Percentiles rank a stretch among this genome's conserved stretches.
phyloP scores from a whole-genome alignment of 2,329 filamentous ascomycete genomes.

The Cercospora zeae-maydis region DNA sequence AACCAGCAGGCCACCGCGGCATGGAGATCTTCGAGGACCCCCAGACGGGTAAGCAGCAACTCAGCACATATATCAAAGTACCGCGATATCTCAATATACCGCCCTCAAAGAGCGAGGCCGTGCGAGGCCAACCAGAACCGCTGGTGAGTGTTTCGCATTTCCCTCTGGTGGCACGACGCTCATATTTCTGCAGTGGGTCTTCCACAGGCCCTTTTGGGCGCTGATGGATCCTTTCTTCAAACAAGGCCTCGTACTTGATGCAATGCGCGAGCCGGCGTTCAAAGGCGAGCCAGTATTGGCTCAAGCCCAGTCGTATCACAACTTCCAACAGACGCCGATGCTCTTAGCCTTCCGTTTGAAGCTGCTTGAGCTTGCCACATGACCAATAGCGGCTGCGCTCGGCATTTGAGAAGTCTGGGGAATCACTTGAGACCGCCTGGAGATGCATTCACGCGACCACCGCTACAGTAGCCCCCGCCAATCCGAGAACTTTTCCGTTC shows the following conservation, averaged over 20 bases:
- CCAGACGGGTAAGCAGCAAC: conserved; percentile 37
- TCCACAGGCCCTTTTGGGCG: conserved; percentile 47
- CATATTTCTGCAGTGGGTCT: conserved; percentile 31
- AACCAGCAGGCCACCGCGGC: conserved; percentile 41
- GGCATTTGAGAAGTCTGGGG: not conserved
- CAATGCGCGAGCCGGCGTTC: conserved; percentile 49
- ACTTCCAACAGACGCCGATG: conserved; percentile 39
- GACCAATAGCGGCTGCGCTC: not conserved
- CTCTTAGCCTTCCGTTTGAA: conserved; percentile 36
- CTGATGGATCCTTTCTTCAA: conserved; percentile 46
- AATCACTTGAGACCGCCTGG: not conserved
- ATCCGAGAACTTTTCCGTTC: not conserved
- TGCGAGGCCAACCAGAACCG: conserved; percentile 29
- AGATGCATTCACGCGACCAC: not conserved
- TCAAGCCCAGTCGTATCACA: conserved; percentile 38
- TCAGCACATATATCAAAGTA: conserved; percentile 40
- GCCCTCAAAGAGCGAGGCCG: conserved; percentile 40
- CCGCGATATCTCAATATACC: conserved; percentile 44
- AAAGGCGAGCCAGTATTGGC: conserved; percentile 34
- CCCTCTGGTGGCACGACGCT: conserved; percentile 26
- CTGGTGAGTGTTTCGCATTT: conserved; percentile 29
- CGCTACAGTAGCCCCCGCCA: not conserved
- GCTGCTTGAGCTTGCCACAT: not conserved
- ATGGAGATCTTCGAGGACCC: conserved; percentile 42
- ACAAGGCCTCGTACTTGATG: conserved; percentile 44